Evolutionary conservation across 2,329 filamentous ascomycete genomes (phyloP).

Genomic region (Lachnellula cervina): DNA sequence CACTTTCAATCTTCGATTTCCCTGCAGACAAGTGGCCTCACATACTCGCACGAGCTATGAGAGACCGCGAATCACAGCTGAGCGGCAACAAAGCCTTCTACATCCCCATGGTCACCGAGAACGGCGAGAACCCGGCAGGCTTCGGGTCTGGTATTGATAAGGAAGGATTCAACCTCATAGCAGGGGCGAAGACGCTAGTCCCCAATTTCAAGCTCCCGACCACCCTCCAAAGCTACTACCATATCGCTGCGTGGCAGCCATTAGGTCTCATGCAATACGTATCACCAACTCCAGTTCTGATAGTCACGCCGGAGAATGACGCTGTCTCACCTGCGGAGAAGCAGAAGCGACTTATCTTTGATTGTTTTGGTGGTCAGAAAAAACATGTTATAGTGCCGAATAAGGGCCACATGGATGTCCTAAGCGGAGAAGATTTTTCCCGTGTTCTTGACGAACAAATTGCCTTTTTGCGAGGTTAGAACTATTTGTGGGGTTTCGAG

Average conservation of each 20-base stretch:
- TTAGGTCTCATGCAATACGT: slow-evolving; percentile 16
- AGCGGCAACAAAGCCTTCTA: slow-evolving; percentile 36
- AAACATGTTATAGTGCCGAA: too few species aligned
- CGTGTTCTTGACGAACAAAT: too few species aligned
- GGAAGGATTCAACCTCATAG: slow-evolving; percentile 8
- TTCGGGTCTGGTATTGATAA: slow-evolving; percentile 24
- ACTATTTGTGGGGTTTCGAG: too few species aligned
- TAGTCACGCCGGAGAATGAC: slow-evolving; percentile 28
- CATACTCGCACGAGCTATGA: slow-evolving; percentile 30
- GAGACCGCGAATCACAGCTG: slow-evolving; percentile 37
- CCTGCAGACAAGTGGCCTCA: slow-evolving; percentile 1
- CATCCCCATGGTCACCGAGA: slow-evolving; percentile 33
- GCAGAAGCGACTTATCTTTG: slow-evolving; percentile 9
- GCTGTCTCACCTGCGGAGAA: slow-evolving; percentile 29
- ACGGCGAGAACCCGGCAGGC: slow-evolving; percentile 36
- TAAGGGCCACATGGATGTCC: too few species aligned
- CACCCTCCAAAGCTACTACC: slow-evolving; percentile 28
- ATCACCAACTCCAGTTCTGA: slow-evolving; percentile 23
- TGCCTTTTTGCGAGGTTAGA: too few species aligned
- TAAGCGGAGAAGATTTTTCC: too few species aligned
- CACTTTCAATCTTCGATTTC: slow-evolving; percentile 4
- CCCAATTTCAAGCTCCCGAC: too few species aligned
- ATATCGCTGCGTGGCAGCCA: slow-evolving; percentile 26
- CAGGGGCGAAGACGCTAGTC: slow-evolving; percentile 25
- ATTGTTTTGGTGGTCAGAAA: too few species aligned